phyloP scores from a whole-genome alignment of 352 stramenopile genomes.

The Thraustotheca clavata region DNA sequence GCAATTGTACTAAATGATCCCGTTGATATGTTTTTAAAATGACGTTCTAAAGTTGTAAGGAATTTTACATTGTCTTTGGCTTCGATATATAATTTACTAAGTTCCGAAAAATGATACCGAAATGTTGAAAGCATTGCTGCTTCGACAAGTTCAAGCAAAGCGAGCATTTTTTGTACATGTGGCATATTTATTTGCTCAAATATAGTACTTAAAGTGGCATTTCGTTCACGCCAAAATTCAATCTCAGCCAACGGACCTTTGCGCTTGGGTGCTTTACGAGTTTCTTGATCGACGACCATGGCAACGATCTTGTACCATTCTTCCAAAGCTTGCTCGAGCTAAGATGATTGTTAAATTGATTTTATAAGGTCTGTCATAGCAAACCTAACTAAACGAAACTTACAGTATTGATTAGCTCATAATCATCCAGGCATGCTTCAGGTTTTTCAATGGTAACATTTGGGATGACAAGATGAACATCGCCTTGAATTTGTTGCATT shows the following conservation, averaged over 20 bases:
- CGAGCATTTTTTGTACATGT: slow-evolving; percentile 93
- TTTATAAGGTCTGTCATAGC: slow-evolving; percentile 14
- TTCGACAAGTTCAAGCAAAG: slow-evolving; percentile 88
- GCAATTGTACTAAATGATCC: slow-evolving; percentile 88
- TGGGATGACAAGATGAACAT: slow-evolving; percentile 90
- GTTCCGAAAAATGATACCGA: slow-evolving; percentile 91
- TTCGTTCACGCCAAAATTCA: slow-evolving; percentile 93
- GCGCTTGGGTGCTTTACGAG: slow-evolving; percentile 72
- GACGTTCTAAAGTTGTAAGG: slow-evolving; percentile 91
- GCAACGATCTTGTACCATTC: slow-evolving; percentile 90
- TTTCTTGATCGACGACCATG: slow-evolving; percentile 86
- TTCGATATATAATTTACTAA: slow-evolving; percentile 93
- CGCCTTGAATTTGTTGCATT: slow-evolving; percentile 90
- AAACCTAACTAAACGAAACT: background rate
- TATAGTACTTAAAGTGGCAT: slow-evolving; percentile 90
- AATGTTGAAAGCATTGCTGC: slow-evolving; percentile 88
- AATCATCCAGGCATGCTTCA: slow-evolving; percentile 75
- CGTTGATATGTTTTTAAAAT: slow-evolving; percentile 93
- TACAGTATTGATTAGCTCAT: slow-evolving; percentile 69
- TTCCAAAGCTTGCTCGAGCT: slow-evolving; percentile 86
- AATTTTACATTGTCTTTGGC: slow-evolving; percentile 97
- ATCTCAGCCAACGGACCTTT: slow-evolving; percentile 91
- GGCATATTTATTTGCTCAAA: slow-evolving; percentile 95
- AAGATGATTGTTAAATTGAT: slow-evolving; percentile 23
- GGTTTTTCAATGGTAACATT: slow-evolving; percentile 87